Base-by-base conservation (phyloP, 1,139 yeast genomes). In the Blastobotrys aristatus region DNA sequence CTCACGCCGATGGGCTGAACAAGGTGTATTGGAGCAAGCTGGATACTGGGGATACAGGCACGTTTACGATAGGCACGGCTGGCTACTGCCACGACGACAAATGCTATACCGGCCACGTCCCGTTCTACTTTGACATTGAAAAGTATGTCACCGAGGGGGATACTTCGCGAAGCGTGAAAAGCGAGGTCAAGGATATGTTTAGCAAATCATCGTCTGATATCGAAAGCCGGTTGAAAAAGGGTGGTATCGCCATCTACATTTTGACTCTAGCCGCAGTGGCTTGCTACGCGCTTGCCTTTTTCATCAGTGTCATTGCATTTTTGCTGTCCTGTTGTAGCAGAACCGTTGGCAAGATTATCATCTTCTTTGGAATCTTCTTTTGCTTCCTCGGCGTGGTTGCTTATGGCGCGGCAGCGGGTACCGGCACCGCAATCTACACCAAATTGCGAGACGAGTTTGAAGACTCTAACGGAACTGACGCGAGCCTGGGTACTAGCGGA, bases 171-270 rank as follows among this genome's bases (percentile, higher is more conserved):
- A n/a, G n/a, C n/a, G n/a, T n/a, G n/a, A n/a, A n/a, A n/a, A n/a
- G n/a, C n/a, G n/a, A n/a, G n/a, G n/a, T n/a, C n/a, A n/a, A n/a
- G n/a, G n/a, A n/a, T n/a, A n/a, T n/a, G n/a, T n/a, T n/a, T n/a
- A 24, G 11, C 27, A 16, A 17, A 17, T 16, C 21, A 14, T 20
- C 22, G 22, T 21, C 16, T 3, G 30, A 24, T 13, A 37, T 24
- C 8, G 37, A 35, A 11, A n/a, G 20, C 30, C 11, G 35, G 20
- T 8, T 44, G 14, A 40, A 44, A 34, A 8, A 33, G 8, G 44
- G 37, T n/a, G 48, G 44, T 16, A 34, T 24, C 22, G 48, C 48
- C 22, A 24, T 44, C 17, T 44, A 41, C 39, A 27, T 44, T 14
- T 16, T 40, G 40, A 20, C 38, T 6, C 29, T 44, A n/a, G 36